These are phyloP conservation scores for Fusarium tupiense DNA, from an alignment of 2,329 filamentous ascomycete species.

Conservation along the genomic window DNA sequence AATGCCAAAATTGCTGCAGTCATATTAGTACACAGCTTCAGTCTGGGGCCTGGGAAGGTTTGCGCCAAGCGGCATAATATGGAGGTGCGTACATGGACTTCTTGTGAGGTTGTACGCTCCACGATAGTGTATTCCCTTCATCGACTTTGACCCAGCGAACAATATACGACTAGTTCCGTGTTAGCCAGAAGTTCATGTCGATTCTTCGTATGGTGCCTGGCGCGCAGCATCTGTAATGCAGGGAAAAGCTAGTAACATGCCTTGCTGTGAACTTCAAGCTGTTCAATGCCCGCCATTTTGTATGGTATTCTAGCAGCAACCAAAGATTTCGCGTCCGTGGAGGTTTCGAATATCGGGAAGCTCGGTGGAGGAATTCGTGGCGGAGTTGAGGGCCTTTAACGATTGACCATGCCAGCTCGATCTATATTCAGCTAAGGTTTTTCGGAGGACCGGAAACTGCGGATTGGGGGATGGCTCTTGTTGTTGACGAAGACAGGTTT, in stretches of 20 bases:
- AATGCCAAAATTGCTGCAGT: conserved; percentile 85
- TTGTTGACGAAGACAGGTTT: conserved; percentile 29
- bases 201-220: neutral
- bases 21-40: conserved; percentile 21
- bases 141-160: conserved; percentile 96
- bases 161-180: conserved; percentile 84
- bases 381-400: conserved; percentile 32
- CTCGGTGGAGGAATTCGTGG: conserved; percentile 16
- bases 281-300: conserved; percentile 92
- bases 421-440: conserved; percentile 23
- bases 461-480: conserved; percentile 13
- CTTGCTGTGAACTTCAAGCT: conserved; percentile 97
- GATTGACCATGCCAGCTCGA: conserved; percentile 35
- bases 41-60: neutral
- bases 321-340: conserved; percentile 10
- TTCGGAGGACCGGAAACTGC: conserved; percentile 26
- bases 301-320: conserved; percentile 6
- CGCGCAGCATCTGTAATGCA: neutral
- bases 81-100: conserved; percentile 78
- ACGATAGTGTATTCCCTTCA: conserved; percentile 91
- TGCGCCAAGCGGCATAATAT: neutral
- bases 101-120: conserved; percentile 97
- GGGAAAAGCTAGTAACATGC: conserved; percentile 57
- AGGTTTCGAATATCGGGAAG: neutral
- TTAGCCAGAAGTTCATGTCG: conserved; percentile 33